Evolutionary conservation across 2,329 filamentous ascomycete species (phyloP).

Genomic region (Plenodomus lindquistii): DNA sequence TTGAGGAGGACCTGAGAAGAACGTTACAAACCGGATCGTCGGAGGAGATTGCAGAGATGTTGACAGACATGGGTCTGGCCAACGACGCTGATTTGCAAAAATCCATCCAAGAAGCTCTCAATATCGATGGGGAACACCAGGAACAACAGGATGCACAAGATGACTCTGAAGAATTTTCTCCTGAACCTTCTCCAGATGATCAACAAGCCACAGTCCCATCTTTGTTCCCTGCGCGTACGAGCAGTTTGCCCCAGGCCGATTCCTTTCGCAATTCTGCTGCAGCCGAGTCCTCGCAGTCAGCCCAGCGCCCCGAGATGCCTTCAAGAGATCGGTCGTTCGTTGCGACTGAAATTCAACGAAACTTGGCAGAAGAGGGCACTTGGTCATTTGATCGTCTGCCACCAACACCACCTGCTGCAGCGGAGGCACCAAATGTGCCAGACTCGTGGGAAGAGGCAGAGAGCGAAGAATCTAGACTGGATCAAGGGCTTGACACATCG

Average conservation of each 20-base stretch:
- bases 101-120: neutral
- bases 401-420: slow-evolving; percentile 5
- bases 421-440: slow-evolving; percentile 12
- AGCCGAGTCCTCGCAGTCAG: slow-evolving; percentile 16
- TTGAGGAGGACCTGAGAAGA: slow-evolving; percentile 22
- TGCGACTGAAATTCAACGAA: slow-evolving; percentile 53
- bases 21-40: slow-evolving; percentile 16
- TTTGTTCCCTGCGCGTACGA: slow-evolving; percentile 13
- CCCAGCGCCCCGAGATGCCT: slow-evolving; percentile 52
- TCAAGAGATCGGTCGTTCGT: slow-evolving; percentile 50
- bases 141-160: neutral
- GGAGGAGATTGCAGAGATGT: slow-evolving; percentile 13
- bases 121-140: neutral
- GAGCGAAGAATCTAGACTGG: slow-evolving; percentile 2
- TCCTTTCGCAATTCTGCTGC: slow-evolving; percentile 2
- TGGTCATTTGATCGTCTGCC: slow-evolving; percentile 38
- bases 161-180: slow-evolving; percentile 8
- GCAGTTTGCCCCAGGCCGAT: slow-evolving; percentile 13
- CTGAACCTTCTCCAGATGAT: neutral
- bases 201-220: neutral
- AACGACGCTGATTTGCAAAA: neutral
- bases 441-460: slow-evolving; percentile 35
- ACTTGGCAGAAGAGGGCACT: slow-evolving; percentile 49
- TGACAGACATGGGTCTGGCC: slow-evolving; percentile 5
- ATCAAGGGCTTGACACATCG: slow-evolving; percentile 5